Evolutionary conservation across 345 rosid species (phyloP), one percentile per base, ranked within the genome.

Genomic region (Draba incana): DNA sequence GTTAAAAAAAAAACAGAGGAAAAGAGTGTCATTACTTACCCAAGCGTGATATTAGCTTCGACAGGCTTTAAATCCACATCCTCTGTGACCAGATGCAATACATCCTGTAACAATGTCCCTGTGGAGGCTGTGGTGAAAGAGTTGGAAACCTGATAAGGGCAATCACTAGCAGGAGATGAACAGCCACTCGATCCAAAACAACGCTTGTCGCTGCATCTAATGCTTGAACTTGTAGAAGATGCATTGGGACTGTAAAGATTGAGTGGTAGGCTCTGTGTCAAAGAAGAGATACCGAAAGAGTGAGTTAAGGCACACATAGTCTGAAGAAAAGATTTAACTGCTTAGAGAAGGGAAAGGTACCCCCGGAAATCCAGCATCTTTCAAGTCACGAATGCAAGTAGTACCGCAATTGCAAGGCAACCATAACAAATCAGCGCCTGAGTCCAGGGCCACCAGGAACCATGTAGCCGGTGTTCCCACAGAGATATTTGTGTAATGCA

Each of bases 341-440:
- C 30, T 37, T 44, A 11, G 0, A 11, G n/a, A 16, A 60, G 0
- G 0, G 20, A 16, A 44, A 53, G n/a, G 52, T 42, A 88, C 97
- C 81, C 47, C 0, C 33, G 75, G 0, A 46, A 52, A 64, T 2
- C 73, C 57, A 23, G 77, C 5, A 1, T 72, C 60, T 35, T 24
- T 2, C 78, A 94, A 43, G 70, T 82, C 76, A 2, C 0, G 75
- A 8, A 86, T 38, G 41, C 99, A 94, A 71, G 71, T 82, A 0
- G 43, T 20, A 27, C 79, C 62, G 51, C 99, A 94, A 63, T 94
- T 85, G 27, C 99, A 94, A 15, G 99, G 97, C 65, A 94, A 71
- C 99, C 96, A 94, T 76, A 94, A 87, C 69, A 91, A 79, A 74
- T 89, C 83, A 43, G 95, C 89, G 37, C 90, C 93, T 1, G 97